Evolutionary conservation across 1,284 basidiomycete genomes (phyloP), one percentile per base, ranked within the genome.

Genomic region (Sporisorium sorghi): DNA sequence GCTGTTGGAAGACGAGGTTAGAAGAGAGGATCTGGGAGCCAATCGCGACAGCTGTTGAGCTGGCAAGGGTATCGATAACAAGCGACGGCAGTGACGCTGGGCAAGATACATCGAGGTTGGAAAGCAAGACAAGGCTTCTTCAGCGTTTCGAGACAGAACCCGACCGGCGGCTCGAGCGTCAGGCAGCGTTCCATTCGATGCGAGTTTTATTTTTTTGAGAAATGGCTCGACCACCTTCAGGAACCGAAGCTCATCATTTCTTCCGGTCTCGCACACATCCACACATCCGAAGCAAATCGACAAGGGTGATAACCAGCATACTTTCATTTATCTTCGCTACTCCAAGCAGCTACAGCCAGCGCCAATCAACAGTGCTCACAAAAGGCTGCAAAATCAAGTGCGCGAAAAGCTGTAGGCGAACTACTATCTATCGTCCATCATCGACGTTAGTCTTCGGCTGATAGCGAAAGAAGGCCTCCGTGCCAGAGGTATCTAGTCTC

Each of bases 341-440:
- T 33, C 14, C 12, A 33, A 9, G 11, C 44, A n/a, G 4, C 6
- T 24, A 21, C n/a, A 19, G n/a, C 12, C 32, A 12, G 48, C 1
- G 40, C 33, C 32, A 43, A 23, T 15, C 30, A 46, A 35, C 19
- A 26, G n/a, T 23, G 24, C n/a, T 40, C 28, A 19, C n/a, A 30
- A 47, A 14, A 28, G 7, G 35, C 33, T 35, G 33, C 9, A 44
- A n/a, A 30, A 37, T 30, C 26, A 10, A 30, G 8, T 17, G 17
- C 14, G 17, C 2, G 3, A 17, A 47, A 35, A 39, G 30, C 24
- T 75, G 68, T 75, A 24, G 68, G 64, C 73, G 54, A 57, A 71
- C 73, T 75, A 75, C 73, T 75, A 75, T 71, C 73, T 75, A 75
- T 71, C 73, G 64, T 67, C 73, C 73, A 67, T 67, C 73, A 75